Conservation (phyloP, 2,329 filamentous ascomycete genomes). For the Cryphonectria japonica region DNA sequence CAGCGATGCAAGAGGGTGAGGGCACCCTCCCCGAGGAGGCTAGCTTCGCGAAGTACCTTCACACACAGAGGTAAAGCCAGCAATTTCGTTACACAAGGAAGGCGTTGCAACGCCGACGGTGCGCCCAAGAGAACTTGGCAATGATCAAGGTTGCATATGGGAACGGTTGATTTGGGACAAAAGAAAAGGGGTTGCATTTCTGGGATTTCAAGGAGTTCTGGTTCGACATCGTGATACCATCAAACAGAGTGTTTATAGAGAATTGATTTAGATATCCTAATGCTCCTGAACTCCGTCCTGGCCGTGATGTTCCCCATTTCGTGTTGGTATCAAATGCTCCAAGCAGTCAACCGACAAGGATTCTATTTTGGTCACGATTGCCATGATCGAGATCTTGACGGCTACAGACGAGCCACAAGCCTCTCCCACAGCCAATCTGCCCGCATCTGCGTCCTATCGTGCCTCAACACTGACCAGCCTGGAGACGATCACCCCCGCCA, state of each 20-base stretch:
- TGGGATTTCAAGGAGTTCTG: conserved; percentile 33
- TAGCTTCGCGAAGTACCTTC: conserved; percentile 65
- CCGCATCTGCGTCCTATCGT: background rate
- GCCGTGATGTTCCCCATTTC: conserved; percentile 1
- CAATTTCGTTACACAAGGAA: background rate
- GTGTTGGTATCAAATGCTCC: background rate
- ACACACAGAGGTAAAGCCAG: conserved; percentile 40
- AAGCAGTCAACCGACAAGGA: background rate
- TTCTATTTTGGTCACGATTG: background rate
- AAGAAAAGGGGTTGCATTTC: conserved; percentile 27
- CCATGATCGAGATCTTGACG: background rate
- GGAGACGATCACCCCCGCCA: background rate
- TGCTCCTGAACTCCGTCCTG: conserved; percentile 26
- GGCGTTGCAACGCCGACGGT: background rate
- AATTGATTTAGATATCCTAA: conserved; percentile 22
- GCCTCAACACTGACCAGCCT: background rate
- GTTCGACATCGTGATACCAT: conserved; percentile 34
- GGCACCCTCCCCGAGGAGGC: conserved; percentile 57
- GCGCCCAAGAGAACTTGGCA: background rate
- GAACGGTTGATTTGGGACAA: conserved; percentile 2
- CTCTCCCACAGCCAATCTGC: background rate
- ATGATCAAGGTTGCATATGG: conserved; percentile 33
- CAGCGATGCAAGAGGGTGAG: conserved; percentile 67
- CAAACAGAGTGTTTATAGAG: conserved; percentile 25
- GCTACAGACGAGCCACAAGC: background rate